Evolutionary conservation across 345 rosid genomes (phyloP), one percentile per base, ranked within the genome.

Genomic region (Theobroma cacao): DNA sequence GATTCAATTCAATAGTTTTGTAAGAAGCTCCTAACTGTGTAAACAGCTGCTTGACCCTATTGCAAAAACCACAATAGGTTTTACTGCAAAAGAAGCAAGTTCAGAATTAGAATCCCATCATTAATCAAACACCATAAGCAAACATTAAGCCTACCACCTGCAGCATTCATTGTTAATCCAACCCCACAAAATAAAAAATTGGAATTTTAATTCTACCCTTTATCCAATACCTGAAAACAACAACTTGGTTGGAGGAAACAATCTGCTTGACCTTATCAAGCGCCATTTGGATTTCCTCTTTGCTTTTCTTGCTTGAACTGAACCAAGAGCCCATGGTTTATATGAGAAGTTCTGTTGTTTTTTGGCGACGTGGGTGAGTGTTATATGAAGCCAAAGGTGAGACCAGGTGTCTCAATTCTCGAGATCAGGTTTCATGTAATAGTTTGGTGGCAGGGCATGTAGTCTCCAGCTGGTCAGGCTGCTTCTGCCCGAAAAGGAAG

Each of bases 61-160:
- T 77, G 81, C 93, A 89, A 79, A 84, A 91, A 31, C 90, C 88
- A 70, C 94, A 88, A 64, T 88, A 85, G 48, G 91, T 90, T 86
- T 93, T 91, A 77, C 98, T 93, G 94, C 80, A 66, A 67, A n/a
- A 40, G 24, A 70, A 63, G 31, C 14, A 50, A 17, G 40, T 2
- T 17, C 48, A 17, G 60, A 62, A 13, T 26, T 24, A 38, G n/a
- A 64, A 77, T 33, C 66, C 12, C 62, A 9, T 56, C 3, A 10
- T 56, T 10, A 3, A 7, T 55, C n/a, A n/a, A n/a, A n/a, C n/a
- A n/a, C n/a, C n/a, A 55, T 11, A 26, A 22, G 2, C 26, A 59
- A 59, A 26, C 63, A 24, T 26, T 1, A 59, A 4, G 15, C 63
- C 63, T 59, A 59, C 33, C 1, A 1, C 1, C 17, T 24, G 62